Base-by-base conservation (phyloP, 2,329 filamentous ascomycete species). In the Tolypocladium tundrense region DNA sequence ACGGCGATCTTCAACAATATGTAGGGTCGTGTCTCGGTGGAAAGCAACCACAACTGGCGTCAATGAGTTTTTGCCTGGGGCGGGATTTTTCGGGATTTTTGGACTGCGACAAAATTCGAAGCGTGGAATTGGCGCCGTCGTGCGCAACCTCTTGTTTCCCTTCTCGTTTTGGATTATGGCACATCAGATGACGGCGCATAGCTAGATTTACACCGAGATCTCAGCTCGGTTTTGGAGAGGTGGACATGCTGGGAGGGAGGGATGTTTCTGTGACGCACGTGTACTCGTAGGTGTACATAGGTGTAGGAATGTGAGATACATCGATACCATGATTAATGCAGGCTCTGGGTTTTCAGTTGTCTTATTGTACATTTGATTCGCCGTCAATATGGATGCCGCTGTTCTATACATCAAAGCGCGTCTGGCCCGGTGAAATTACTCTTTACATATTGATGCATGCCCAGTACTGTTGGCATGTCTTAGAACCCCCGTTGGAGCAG, bases 1-100 rank as follows among this genome's bases (percentile, higher is more conserved):
- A 84, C 87, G 66, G 79, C 82, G 54, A 88, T 74, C 58, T 68
- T 72, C 57, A 70, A 68, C 54, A 68, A 68, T 55, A 62, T 74
- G 51, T 57, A 56, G 27, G 40, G 33, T 19, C n/a, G 10, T 11
- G 21, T 21, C 39, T n/a, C 37, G 24, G 37, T 13, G 53, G 39
- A 40, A 67, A 62, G 84, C 80, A 60, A 90, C 82, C 60, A 69
- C 59, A 53, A 33, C 33, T 52, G 54, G 54, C 48, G 42, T 31
- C 53, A 56, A 52, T 56, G 48, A 35, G 31, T 21, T 27, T 48
- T 48, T 43, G 21, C 33, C 42, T 50, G 42, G n/a, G 41, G n/a
- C 42, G 54, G 41, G 27, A 16, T 37, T 52, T 54, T 50, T 33
- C 37, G 42, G 53, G 39, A 52, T 55, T 42, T 50, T 16, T 27